phyloP scores from a whole-genome alignment of 768 basidiomycete genomes.

The Boletus rubescentipes region DNA sequence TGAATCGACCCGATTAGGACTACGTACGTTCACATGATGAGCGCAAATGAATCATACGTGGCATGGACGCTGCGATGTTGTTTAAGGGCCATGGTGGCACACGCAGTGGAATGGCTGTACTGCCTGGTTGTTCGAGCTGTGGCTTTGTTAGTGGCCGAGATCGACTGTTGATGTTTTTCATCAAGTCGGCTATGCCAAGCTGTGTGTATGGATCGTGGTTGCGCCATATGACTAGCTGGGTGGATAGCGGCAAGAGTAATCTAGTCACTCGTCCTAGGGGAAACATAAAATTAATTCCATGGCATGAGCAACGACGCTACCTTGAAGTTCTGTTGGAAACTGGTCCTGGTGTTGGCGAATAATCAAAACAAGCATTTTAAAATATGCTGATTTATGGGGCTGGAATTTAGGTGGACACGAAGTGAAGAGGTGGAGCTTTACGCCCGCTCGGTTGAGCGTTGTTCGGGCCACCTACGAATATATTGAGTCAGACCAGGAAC shows the following conservation, averaged over 20 bases:
- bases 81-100: constrained; percentile 27
- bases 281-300: constrained; percentile 4
- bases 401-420: constrained; percentile 40
- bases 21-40: background rate
- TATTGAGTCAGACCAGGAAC: background rate
- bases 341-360: constrained; percentile 32
- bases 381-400: constrained; percentile 48
- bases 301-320: constrained; percentile 10
- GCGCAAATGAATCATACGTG: constrained; percentile 30
- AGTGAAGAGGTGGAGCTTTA: constrained; percentile 47
- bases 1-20: constrained; percentile 22
- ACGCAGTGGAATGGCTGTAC: constrained; percentile 9
- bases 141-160: constrained; percentile 16
- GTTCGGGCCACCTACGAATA: constrained; percentile 43
- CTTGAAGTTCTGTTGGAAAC: constrained; percentile 29
- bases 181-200: constrained; percentile 36
- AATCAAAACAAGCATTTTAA: constrained; percentile 45
- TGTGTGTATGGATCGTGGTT: constrained; percentile 31
- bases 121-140: constrained; percentile 17
- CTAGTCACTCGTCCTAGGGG: constrained; percentile 31
- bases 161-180: constrained; percentile 16
- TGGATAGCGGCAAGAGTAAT: constrained; percentile 34
- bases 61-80: constrained; percentile 33
- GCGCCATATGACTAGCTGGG: constrained; percentile 30
- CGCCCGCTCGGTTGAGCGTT: constrained; percentile 43